These are phyloP conservation scores for Boletellus ananas DNA, from an alignment of 768 basidiomycete genomes.

Conservation along the genomic window DNA sequence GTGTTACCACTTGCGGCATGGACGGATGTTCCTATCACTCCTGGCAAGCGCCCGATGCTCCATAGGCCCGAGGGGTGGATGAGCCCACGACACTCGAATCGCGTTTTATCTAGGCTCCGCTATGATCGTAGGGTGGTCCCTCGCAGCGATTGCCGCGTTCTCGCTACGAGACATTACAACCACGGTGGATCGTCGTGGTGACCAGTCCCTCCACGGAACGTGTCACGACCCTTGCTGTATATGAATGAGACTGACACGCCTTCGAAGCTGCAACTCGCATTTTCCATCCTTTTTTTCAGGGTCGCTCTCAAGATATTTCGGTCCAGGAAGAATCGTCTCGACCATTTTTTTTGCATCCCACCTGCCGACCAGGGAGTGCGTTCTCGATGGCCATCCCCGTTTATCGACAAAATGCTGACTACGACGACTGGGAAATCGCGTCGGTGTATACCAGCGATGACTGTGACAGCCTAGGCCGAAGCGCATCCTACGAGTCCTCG, in stretches of 20 bases:
- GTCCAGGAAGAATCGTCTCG: neutral
- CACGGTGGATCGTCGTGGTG: conserved; percentile 23
- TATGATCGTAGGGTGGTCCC: conserved; percentile 7
- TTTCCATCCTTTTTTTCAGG: neutral
- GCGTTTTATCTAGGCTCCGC: conserved; percentile 6
- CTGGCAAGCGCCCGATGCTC: neutral
- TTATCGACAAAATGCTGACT: conserved; percentile 22
- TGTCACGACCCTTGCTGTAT: conserved; percentile 26
- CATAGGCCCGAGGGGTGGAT: neutral
- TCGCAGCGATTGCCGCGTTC: conserved; percentile 6
- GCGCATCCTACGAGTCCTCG: conserved; percentile 14
- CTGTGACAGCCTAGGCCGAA: conserved; percentile 23
- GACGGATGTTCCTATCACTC: neutral
- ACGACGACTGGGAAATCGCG: conserved; percentile 29
- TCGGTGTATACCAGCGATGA: conserved; percentile 30
- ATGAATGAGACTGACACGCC: conserved; percentile 10
- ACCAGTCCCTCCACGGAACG: conserved; percentile 22
- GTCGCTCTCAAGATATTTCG: conserved; percentile 1
- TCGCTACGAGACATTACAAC: conserved; percentile 11
- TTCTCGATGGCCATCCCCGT: conserved; percentile 23
- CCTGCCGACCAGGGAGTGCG: neutral
- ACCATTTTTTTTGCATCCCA: neutral
- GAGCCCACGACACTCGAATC: conserved; percentile 1
- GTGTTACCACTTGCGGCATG: neutral
- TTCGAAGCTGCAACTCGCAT: conserved; percentile 4